These are phyloP conservation scores for Vaccinium vitisidaea DNA, from an alignment of 148 eudicot genomes.

Conservation along the genomic window DNA sequence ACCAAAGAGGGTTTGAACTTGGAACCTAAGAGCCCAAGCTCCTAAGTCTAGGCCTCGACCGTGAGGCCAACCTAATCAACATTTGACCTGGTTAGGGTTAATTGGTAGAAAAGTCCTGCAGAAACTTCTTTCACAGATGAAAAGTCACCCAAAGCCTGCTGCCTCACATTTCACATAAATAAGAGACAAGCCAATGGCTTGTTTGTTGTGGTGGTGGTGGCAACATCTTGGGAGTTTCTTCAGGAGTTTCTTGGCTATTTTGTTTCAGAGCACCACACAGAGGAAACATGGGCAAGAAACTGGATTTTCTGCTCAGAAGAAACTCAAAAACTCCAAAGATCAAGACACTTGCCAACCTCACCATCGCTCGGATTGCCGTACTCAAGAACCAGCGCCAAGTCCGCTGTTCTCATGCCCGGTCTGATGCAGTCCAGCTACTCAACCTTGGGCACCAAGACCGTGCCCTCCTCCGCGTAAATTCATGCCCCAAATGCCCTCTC, in stretches of 20 bases:
- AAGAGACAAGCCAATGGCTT: neutral
- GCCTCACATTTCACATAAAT: neutral
- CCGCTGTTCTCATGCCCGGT: conserved; percentile 39
- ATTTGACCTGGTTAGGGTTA: neutral
- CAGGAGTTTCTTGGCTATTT: neutral
- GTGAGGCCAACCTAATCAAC: neutral
- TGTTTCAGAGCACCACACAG: neutral
- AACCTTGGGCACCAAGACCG: conserved; percentile 46
- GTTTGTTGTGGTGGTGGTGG: neutral
- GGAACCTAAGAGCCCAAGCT: neutral
- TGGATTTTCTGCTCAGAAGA: conserved; percentile 41
- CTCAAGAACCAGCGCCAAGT: conserved; percentile 53
- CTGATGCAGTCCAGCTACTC: conserved; percentile 66
- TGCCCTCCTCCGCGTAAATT: conserved; percentile 62
- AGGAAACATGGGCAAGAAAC: conserved; percentile 29
- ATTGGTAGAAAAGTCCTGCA: neutral
- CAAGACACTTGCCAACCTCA: conserved; percentile 23
- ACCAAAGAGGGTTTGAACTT: neutral
- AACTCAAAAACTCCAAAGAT: conserved; percentile 26
- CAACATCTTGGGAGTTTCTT: conserved; percentile 10
- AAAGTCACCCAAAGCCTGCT: conserved; percentile 7
- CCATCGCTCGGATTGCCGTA: conserved; percentile 40
- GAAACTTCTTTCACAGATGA: conserved; percentile 8
- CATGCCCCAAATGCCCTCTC: neutral
- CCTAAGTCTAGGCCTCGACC: neutral